Evolutionary conservation across 225 moss, liverwort and hornwort genomes (phyloP), one percentile per base, ranked within the genome.

Genomic region (Physcomitrium patens): DNA sequence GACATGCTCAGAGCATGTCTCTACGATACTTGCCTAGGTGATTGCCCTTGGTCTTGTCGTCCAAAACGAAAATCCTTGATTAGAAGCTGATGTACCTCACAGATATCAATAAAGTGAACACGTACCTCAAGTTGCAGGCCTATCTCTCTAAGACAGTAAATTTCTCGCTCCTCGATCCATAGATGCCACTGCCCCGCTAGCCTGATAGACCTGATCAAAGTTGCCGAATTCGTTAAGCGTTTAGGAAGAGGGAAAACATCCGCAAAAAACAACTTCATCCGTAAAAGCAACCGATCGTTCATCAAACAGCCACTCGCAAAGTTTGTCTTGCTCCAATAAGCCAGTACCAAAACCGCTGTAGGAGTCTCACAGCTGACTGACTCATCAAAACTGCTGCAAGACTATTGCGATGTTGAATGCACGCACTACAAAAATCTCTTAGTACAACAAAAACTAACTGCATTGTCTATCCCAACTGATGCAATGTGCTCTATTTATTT

Each of bases 101-200:
- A 24, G 18, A 31, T 58, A 2, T 1, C 54, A 78, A 44, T 14
- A 24, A 22, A 60, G 50, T 1, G 3, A 2, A 12, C 19, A 26
- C 68, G 19, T 76, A 79, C 83, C 83, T 83, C 55, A 66, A 61
- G 62, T 64, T 72, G 45, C 43, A 63, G 76, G 50, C 68, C 76
- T 72, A 44, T 57, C 76, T 54, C 76, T 76, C 76, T 79, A 80
- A 15, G 49, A 71, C 46, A 37, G 70, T 70, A 65, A 14, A n/a
- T 17, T 24, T 51, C 27, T 7, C 50, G 58, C 49, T 55, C 49
- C 60, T 58, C 27, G 31, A 67, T 69, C 72, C 76, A 77, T 63
- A 15, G 69, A 46, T 23, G 55, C 47, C 52, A 24, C 54, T 56
- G 50, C 19, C 31, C 43, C 50, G 6, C 18, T 61, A 20, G 15